A percentile compares a stretch with the other conserved stretches of the same genome.
These are phyloP conservation scores for Saccharum officinarum DNA, from an alignment of 176 grass and related monocot genomes.

Conservation along the genomic window DNA sequence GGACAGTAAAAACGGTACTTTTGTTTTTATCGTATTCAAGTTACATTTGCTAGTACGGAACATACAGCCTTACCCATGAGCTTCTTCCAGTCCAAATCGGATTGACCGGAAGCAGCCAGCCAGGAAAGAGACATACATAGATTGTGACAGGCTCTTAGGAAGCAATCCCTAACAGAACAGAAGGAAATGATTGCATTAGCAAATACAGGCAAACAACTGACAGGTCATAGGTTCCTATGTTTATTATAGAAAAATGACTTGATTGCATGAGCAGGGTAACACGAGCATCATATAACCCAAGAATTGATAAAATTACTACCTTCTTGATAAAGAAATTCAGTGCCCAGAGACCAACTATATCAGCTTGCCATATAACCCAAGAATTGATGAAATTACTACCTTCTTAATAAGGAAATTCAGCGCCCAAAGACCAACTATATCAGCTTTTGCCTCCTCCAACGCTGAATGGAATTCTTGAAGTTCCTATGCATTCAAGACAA, in stretches of 20 bases:
- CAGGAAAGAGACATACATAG: slow-evolving; percentile 97
- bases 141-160: slow-evolving; percentile 77
- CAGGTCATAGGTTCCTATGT: neutral
- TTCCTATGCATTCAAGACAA: slow-evolving; percentile 58
- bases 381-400: slow-evolving; percentile 42
- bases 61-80: slow-evolving; percentile 76
- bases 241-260: slow-evolving; percentile 9
- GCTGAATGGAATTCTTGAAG: slow-evolving; percentile 89
- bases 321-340: slow-evolving; percentile 89
- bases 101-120: slow-evolving; percentile 92
- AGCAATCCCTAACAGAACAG: slow-evolving; percentile 64
- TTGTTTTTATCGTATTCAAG: neutral
- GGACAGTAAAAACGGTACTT: neutral
- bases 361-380: slow-evolving; percentile 48
- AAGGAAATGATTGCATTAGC: neutral
- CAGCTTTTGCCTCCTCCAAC: slow-evolving; percentile 97
- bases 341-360: slow-evolving; percentile 98
- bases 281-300: neutral
- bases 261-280: slow-evolving; percentile 1
- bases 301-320: slow-evolving; percentile 42
- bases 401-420: slow-evolving; percentile 90
- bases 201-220: neutral
- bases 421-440: slow-evolving; percentile 99
- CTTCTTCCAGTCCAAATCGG: slow-evolving; percentile 89
- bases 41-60: slow-evolving; percentile 11